phyloP scores from a whole-genome alignment of 768 basidiomycete genomes.

The Leccinum uliginosum region DNA sequence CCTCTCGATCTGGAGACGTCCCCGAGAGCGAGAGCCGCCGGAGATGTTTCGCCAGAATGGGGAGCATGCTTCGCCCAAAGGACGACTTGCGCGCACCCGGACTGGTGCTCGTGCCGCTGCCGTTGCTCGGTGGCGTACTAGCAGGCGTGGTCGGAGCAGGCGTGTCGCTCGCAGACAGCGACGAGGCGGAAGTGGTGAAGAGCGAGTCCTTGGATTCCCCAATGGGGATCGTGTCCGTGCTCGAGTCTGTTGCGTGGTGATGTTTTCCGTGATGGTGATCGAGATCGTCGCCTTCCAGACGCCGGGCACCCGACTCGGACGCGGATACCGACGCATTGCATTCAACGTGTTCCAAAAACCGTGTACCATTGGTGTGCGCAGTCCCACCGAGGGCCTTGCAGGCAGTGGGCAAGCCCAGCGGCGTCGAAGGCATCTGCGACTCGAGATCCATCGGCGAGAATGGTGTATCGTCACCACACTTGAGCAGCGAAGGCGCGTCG shows the following conservation, averaged over 20 bases:
- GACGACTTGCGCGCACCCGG: not conserved
- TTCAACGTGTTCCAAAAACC: slow-evolving; percentile 24
- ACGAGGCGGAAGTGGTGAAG: slow-evolving; percentile 25
- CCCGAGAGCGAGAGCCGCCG: slow-evolving; percentile 20
- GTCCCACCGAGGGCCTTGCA: not conserved
- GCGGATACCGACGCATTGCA: slow-evolving; percentile 6
- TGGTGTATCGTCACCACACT: slow-evolving; percentile 11
- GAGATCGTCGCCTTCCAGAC: not conserved
- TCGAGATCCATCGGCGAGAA: slow-evolving; percentile 9
- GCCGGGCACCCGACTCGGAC: slow-evolving; percentile 6
- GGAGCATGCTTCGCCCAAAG: slow-evolving; percentile 27
- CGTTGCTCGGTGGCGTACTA: slow-evolving; percentile 14
- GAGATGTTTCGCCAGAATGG: slow-evolving; percentile 25
- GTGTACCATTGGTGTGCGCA: slow-evolving; percentile 3
- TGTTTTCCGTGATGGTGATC: not conserved
- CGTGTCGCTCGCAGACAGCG: slow-evolving; percentile 18
- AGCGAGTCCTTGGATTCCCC: slow-evolving; percentile 28
- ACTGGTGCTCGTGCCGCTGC: not conserved
- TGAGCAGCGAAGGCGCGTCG: slow-evolving; percentile 12
- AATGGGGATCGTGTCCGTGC: slow-evolving; percentile 8
- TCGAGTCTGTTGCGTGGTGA: not conserved
- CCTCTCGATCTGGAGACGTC: slow-evolving; percentile 20
- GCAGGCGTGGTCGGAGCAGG: slow-evolving; percentile 26
- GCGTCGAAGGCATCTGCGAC: slow-evolving; percentile 8
- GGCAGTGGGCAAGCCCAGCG: slow-evolving; percentile 1